Percentiles rank a stretch among this genome's conserved stretches.
Conservation (phyloP, 176 grass and related monocot species). For the Typha latifolia region DNA sequence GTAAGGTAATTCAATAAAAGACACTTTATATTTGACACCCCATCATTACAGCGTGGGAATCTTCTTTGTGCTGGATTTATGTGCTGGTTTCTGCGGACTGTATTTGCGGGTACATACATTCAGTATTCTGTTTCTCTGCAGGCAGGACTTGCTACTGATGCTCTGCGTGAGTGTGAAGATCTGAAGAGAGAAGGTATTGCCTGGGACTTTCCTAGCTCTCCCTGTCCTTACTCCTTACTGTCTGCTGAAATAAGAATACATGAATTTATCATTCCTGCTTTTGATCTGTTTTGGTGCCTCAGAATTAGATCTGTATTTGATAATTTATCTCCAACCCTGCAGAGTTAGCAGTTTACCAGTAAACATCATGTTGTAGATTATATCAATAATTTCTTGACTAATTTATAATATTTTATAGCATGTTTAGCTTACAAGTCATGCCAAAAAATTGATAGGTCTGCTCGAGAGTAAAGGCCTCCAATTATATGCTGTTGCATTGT, state of each 20-base stretch:
- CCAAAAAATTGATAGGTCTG: conserved; percentile 44
- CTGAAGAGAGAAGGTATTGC: conserved; percentile 65
- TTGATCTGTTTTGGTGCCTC: too few species aligned
- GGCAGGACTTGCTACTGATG: conserved; percentile 70
- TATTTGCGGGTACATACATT: not conserved
- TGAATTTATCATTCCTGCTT: too few species aligned
- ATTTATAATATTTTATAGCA: not conserved
- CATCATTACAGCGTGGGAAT: not conserved
- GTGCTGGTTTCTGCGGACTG: not conserved
- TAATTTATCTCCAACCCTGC: too few species aligned
- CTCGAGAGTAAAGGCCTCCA: conserved; percentile 63
- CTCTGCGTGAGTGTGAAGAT: conserved; percentile 53
- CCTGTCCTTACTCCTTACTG: too few species aligned
- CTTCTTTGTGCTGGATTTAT: not conserved
- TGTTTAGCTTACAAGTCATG: conserved; percentile 19
- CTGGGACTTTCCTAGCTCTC: not conserved
- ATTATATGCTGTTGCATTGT: conserved; percentile 89
- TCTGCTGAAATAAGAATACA: too few species aligned
- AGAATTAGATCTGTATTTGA: too few species aligned
- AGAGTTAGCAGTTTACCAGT: too few species aligned
- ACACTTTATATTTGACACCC: not conserved
- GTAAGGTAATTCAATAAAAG: conserved; percentile 42
- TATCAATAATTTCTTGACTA: not conserved
- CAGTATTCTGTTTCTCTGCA: conserved; percentile 24
- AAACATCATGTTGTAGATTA: not conserved